These are phyloP conservation scores for Sugiyamaella lignohabitans DNA, from an alignment of 805 yeast genomes.

Conservation along the genomic window DNA sequence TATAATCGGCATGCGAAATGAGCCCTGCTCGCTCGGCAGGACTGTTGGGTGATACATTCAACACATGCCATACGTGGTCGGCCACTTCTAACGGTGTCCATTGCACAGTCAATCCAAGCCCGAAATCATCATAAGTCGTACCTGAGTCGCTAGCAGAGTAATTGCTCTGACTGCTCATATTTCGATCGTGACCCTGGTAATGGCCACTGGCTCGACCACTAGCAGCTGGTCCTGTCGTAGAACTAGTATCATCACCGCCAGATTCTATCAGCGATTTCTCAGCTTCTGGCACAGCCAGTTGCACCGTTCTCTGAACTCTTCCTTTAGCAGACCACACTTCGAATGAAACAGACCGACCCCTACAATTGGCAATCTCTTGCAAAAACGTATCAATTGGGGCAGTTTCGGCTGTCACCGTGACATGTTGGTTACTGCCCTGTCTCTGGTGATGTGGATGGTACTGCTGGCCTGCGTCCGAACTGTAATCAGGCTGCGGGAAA, in stretches of 20 bases:
- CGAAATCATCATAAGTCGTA: constrained; percentile 43
- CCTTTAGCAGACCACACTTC: constrained; percentile 89
- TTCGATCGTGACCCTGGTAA: background rate
- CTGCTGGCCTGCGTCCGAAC: background rate
- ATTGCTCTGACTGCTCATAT: background rate
- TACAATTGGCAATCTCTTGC: constrained; percentile 39
- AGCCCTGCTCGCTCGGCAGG: constrained; percentile 84
- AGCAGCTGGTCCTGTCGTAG: background rate
- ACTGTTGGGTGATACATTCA: constrained; percentile 62
- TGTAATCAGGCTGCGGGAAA: background rate
- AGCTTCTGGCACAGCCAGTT: constrained; percentile 19
- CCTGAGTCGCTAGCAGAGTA: constrained; percentile 18
- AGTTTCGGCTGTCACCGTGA: constrained; percentile 7
- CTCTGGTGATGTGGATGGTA: no score
- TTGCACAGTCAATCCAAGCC: constrained; percentile 56
- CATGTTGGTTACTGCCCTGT: no score
- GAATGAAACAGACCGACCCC: constrained; percentile 41
- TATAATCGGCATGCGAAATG: constrained; percentile 78
- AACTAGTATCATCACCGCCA: constrained; percentile 9
- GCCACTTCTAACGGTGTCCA: constrained; percentile 71
- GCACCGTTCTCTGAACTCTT: constrained; percentile 29
- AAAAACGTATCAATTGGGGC: constrained; percentile 28
- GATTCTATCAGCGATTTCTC: constrained; percentile 7
- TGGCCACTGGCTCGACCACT: background rate
- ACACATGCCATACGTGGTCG: constrained; percentile 80